Percentiles rank a stretch among this genome's conserved stretches.
Evolutionary conservation across 257 asterid genomes (phyloP).

Genomic region (Solanum acaule): DNA sequence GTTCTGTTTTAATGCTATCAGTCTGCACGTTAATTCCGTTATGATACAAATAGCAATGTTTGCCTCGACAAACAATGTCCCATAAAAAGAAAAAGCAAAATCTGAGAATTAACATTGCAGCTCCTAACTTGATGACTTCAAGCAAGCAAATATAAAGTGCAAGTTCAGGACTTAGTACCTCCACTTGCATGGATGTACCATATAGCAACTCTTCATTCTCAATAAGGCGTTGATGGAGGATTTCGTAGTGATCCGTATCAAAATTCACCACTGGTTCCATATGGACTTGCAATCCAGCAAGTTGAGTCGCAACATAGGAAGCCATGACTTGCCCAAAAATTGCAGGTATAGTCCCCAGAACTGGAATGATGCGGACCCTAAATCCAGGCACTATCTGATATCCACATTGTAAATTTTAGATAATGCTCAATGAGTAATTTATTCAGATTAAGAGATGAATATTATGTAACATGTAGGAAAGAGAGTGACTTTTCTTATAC

Average conservation of each 20-base stretch:
- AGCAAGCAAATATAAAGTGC: neutral
- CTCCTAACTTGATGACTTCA: neutral
- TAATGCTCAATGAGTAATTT: neutral
- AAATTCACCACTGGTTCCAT: constrained; percentile 90
- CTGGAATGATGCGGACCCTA: constrained; percentile 95
- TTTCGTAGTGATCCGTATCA: constrained; percentile 68
- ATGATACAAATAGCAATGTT: neutral
- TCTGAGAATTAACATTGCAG: neutral
- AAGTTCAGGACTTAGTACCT: constrained; percentile 34
- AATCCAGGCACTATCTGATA: constrained; percentile 90
- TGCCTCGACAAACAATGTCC: neutral
- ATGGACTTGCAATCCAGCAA: constrained; percentile 69
- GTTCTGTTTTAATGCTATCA: neutral
- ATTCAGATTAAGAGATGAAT: neutral
- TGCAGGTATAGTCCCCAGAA: constrained; percentile 95
- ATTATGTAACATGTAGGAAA: neutral
- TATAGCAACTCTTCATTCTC: constrained; percentile 87
- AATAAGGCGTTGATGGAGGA: constrained; percentile 82
- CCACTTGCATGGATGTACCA: constrained; percentile 72
- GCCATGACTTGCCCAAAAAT: constrained; percentile 98
- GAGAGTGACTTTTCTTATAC: neutral
- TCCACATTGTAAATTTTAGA: constrained; percentile 11
- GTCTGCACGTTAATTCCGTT: neutral
- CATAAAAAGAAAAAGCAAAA: neutral
- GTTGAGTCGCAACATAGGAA: constrained; percentile 70